These are phyloP conservation scores for Zygosaccharomyces kombuchaensis DNA, from an alignment of 805 yeast genomes.

Conservation along the genomic window DNA sequence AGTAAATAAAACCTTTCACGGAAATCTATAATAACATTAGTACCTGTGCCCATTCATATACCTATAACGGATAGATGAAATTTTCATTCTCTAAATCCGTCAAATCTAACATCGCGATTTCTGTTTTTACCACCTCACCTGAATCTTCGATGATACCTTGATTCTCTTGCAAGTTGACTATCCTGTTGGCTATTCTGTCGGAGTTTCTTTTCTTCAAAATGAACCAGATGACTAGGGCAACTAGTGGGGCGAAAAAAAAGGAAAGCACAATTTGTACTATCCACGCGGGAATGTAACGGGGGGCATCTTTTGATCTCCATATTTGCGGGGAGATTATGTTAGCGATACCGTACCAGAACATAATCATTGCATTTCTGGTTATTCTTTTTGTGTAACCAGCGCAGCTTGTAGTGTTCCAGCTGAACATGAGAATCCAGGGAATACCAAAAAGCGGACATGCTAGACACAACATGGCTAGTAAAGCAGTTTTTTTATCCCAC, in stretches of 20 bases:
- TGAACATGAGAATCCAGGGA: constrained; percentile 38
- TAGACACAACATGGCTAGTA: constrained; percentile 45
- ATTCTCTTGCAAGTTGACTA: constrained; percentile 19
- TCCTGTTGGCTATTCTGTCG: constrained; percentile 38
- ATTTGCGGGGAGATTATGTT: constrained; percentile 55
- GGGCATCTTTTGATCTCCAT: constrained; percentile 47
- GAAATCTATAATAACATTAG: background rate
- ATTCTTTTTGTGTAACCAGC: constrained; percentile 51
- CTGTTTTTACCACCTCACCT: constrained; percentile 30
- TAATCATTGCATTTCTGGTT: constrained; percentile 42
- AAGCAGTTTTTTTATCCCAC: constrained; percentile 42
- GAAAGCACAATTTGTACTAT: constrained; percentile 52
- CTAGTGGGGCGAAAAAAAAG: constrained; percentile 43
- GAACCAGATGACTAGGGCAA: constrained; percentile 42
- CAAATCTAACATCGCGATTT: constrained; percentile 43
- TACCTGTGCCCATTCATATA: background rate
- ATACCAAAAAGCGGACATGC: constrained; percentile 45
- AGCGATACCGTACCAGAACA: constrained; percentile 45
- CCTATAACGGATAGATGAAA: constrained; percentile 47
- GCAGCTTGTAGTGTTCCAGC: constrained; percentile 35
- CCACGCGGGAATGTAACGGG: constrained; percentile 48
- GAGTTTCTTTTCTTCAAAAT: constrained; percentile 44
- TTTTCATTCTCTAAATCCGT: constrained; percentile 51
- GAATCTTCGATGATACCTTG: constrained; percentile 32
- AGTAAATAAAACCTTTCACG: background rate